Base-by-base conservation (phyloP, 345 rosid genomes). In the Carallia brachiata region DNA sequence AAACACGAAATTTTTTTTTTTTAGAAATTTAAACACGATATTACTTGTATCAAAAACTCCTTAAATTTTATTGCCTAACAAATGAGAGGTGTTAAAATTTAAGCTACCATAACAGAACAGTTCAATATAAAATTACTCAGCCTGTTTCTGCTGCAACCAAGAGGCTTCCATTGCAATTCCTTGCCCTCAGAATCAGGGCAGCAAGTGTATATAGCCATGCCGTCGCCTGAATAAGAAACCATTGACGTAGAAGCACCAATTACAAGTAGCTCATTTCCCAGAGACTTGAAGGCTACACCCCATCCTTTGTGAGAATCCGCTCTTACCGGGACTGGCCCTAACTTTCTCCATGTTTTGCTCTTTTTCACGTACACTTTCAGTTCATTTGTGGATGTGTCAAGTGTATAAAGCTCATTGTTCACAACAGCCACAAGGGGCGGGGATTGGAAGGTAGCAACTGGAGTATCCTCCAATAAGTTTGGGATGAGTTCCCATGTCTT, bases 281-380 rank as follows among this genome's bases (percentile, higher is more conserved):
- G 83, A 4, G 97, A 89, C 85, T 88, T 93, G 83, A 93, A 93
- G 6, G 98, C 98, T 7, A 93, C 87, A 0, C 97, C 98, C 98
- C 98, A 91, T 57, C 98, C 98, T 71, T 70, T 74, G 70, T 73
- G 78, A 54, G 83, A 78, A 77, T 84, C 91, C 1, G 97, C 97
- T 65, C 90, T 79, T 48, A 93, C 93, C 0, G 98, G 98, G 32
- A 85, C 97, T 7, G 58, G 70, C 50, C 97, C 98, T 36, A 91
- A 73, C 31, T 78, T 86, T 79, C 80, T 91, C 98, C 98, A 93
- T 36, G 80, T 66, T 62, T 84, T 93, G 83, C 65, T 71, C 18
- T 61, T 77, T 78, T 86, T 84, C 56, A 84, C 60, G 65, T 91
- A 93, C 62, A 91, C 82, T 52, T 79, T 80, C 32, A 93, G 84